These are phyloP conservation scores for Pseudoturritis turrita DNA, from an alignment of 345 rosid genomes.

Conservation along the genomic window DNA sequence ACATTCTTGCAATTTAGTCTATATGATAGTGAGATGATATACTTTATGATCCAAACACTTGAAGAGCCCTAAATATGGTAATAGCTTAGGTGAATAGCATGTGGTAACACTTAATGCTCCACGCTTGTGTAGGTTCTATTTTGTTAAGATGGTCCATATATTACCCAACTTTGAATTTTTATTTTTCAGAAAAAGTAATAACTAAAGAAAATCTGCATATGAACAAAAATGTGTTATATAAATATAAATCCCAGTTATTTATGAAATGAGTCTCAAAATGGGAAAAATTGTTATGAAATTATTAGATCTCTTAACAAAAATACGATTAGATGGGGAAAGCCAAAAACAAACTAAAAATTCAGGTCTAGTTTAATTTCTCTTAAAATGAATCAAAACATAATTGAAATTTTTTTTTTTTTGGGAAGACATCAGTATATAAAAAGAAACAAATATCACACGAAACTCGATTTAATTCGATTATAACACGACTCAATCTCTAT, in stretches of 20 bases:
- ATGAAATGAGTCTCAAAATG: neutral
- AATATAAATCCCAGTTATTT: neutral
- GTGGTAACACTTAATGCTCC: slow-evolving; percentile 21
- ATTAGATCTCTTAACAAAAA: neutral
- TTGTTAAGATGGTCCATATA: slow-evolving; percentile 24
- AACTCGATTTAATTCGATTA: neutral
- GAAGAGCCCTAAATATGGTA: slow-evolving; percentile 20
- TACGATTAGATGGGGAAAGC: neutral
- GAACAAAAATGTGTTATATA: neutral
- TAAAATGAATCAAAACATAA: neutral
- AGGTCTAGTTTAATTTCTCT: neutral
- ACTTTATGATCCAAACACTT: slow-evolving; percentile 19
- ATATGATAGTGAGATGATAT: slow-evolving; percentile 8
- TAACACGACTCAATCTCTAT: slow-evolving; percentile 2
- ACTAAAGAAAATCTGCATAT: neutral
- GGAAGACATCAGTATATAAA: too few relatives aligned
- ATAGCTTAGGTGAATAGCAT: slow-evolving; percentile 34
- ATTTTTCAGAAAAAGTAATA: neutral
- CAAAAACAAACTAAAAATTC: neutral
- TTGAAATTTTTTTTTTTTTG: too few relatives aligned
- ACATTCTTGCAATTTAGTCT: neutral
- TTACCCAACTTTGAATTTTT: slow-evolving; percentile 3
- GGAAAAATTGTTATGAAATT: neutral
- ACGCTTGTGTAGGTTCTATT: slow-evolving; percentile 31
- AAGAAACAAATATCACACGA: neutral